Conservation (phyloP, 768 basidiomycete species). For the Antrodiella citrinella region DNA sequence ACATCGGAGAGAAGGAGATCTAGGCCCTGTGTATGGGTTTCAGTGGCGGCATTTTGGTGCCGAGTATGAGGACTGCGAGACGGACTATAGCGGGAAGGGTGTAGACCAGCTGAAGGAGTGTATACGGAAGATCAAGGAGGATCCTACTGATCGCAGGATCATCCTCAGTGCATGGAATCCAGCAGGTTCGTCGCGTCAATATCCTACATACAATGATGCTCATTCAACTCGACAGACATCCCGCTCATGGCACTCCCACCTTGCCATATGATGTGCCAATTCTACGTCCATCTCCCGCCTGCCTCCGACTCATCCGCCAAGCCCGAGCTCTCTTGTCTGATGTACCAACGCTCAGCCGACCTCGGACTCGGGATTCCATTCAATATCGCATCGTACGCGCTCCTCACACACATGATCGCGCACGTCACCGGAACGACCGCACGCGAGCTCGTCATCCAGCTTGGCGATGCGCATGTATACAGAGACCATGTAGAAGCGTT, state of each 20-base stretch:
- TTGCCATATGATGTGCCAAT: constrained; percentile 98
- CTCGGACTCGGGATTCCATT: constrained; percentile 96
- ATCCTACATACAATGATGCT: background rate
- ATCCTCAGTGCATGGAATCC: constrained; percentile 98
- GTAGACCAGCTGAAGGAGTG: constrained; percentile 90
- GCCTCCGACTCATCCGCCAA: constrained; percentile 29
- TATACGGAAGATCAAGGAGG: constrained; percentile 84
- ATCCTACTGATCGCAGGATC: constrained; percentile 90
- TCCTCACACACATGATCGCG: constrained; percentile 98
- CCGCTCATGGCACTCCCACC: constrained; percentile 94
- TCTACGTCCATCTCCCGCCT: constrained; percentile 87
- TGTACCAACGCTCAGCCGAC: constrained; percentile 98
- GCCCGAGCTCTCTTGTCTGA: constrained; percentile 82
- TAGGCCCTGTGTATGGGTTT: constrained; percentile 96
- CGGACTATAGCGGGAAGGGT: constrained; percentile 73
- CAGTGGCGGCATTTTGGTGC: constrained; percentile 97
- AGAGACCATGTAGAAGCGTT: constrained; percentile 87
- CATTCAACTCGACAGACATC: constrained; percentile 51
- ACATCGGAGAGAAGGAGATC: constrained; percentile 81
- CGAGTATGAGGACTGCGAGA: constrained; percentile 64
- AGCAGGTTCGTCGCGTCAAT: constrained; percentile 50
- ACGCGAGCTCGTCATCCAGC: constrained; percentile 88
- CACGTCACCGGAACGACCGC: constrained; percentile 80
- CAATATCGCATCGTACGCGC: constrained; percentile 98
- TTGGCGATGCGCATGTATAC: constrained; percentile 97